These are phyloP conservation scores for Candida qinlingensis DNA, from an alignment of 805 yeast species.

Conservation along the genomic window DNA sequence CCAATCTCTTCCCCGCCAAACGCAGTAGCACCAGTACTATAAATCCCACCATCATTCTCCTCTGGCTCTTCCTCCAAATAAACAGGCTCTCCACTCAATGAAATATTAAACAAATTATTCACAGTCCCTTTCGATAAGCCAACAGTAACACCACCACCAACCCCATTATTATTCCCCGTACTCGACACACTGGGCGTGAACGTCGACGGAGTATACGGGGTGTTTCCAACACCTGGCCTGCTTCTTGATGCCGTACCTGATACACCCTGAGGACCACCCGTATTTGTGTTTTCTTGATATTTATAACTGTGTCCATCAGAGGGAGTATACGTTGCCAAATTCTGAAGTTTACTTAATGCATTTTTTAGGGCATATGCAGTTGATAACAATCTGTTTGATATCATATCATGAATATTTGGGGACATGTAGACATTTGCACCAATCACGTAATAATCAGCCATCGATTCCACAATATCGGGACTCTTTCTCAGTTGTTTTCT, in stretches of 20 bases:
- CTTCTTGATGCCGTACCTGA: constrained; percentile 7
- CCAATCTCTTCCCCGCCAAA: constrained; percentile 8
- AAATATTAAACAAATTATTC: constrained; percentile 22
- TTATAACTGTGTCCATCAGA: constrained; percentile 53
- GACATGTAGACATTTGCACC: constrained; percentile 94
- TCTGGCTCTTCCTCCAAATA: constrained; percentile 16
- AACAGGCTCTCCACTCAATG: constrained; percentile 17
- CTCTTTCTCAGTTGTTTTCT: constrained; percentile 69
- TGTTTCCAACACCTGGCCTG: constrained; percentile 20
- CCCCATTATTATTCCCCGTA: too few relatives aligned
- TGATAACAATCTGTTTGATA: constrained; percentile 56
- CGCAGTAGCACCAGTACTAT: constrained; percentile 1
- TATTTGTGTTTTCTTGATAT: neutral
- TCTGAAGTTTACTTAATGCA: constrained; percentile 41
- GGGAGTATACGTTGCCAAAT: constrained; percentile 51
- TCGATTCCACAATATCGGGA: constrained; percentile 43
- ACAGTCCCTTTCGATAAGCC: constrained; percentile 18
- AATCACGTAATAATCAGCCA: constrained; percentile 80
- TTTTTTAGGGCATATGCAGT: constrained; percentile 33
- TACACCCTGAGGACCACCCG: neutral
- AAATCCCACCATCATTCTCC: neutral
- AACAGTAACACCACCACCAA: neutral
- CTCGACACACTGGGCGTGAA: constrained; percentile 6
- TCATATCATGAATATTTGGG: constrained; percentile 66
- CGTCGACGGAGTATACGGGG: constrained; percentile 24